Percentiles rank a stretch among this genome's conserved stretches.
phyloP scores from a whole-genome alignment of 2,329 filamentous ascomycete genomes.

The Colletotrichum melonis region DNA sequence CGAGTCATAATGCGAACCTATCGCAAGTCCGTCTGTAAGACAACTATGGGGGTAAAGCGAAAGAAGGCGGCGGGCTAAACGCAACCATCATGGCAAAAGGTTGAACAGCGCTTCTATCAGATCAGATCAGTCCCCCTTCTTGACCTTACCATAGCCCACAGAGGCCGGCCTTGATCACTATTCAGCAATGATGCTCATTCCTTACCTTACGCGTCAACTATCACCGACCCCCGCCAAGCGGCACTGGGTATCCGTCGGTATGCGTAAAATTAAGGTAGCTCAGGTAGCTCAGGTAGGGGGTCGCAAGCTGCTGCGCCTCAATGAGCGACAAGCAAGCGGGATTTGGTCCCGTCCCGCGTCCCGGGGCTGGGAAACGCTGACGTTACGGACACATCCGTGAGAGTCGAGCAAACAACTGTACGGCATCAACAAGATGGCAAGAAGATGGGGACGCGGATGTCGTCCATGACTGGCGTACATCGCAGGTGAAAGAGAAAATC shows the following conservation, averaged over 20 bases:
- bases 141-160: neutral
- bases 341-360: neutral
- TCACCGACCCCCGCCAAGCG: neutral
- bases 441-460: too few species aligned
- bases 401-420: neutral
- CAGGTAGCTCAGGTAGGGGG: neutral
- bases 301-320: slow-evolving; percentile 2
- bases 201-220: neutral
- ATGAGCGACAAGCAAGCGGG: neutral
- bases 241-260: neutral
- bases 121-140: neutral
- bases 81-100: neutral
- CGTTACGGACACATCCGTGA: neutral
- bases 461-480: too few species aligned
- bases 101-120: neutral
- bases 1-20: neutral
- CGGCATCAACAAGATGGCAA: too few species aligned
- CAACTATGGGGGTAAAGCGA: neutral
- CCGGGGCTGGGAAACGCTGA: neutral
- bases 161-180: neutral
- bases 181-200: neutral
- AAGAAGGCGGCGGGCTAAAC: neutral
- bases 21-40: neutral
- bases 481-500: too few species aligned
- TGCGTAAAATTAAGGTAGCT: neutral